A percentile compares a stretch with the other conserved stretches of the same genome.
Evolutionary conservation across 2,329 filamentous ascomycete genomes (phyloP).

Genomic region (Colletotrichum ledebouriae): DNA sequence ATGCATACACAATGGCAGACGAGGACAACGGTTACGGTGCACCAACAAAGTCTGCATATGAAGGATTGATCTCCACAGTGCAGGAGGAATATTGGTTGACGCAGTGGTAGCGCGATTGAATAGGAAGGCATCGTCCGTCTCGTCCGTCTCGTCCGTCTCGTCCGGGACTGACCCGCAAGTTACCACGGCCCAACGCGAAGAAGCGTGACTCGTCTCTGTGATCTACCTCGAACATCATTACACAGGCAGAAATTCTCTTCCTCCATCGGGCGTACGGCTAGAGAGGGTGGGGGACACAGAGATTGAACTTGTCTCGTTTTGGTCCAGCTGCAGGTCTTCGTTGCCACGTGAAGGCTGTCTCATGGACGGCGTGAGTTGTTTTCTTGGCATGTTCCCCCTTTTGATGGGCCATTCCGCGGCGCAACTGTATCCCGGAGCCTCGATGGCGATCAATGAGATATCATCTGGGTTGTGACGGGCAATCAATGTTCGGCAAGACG

Average conservation of each 20-base stretch:
- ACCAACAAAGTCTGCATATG: not conserved
- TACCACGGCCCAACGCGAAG: not conserved
- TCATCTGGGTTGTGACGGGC: not conserved
- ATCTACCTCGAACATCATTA: slow-evolving; percentile 3
- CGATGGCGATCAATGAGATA: slow-evolving; percentile 9
- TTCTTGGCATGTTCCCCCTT: slow-evolving; percentile 19
- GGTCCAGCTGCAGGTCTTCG: slow-evolving; percentile 20
- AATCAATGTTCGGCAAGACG: slow-evolving; percentile 8
- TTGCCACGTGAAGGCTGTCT: slow-evolving; percentile 19
- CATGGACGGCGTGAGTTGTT: slow-evolving; percentile 2
- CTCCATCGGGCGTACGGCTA: not conserved
- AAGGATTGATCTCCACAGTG: slow-evolving; percentile 5
- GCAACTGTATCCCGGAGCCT: slow-evolving; percentile 7
- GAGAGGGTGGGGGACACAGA: slow-evolving; percentile 9
- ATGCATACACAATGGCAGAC: not conserved
- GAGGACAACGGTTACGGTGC: not conserved
- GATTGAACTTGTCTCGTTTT: not conserved
- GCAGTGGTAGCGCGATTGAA: not conserved
- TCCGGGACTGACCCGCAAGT: slow-evolving; percentile 6
- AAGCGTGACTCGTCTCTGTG: not conserved
- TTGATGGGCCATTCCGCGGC: not conserved
- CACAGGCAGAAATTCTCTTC: slow-evolving; percentile 11
- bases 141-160: not conserved
- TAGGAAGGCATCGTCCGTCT: not conserved
- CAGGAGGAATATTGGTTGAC: slow-evolving; percentile 10